Conservation (phyloP, 352 stramenopile species). For the Pythium diclinum region DNA sequence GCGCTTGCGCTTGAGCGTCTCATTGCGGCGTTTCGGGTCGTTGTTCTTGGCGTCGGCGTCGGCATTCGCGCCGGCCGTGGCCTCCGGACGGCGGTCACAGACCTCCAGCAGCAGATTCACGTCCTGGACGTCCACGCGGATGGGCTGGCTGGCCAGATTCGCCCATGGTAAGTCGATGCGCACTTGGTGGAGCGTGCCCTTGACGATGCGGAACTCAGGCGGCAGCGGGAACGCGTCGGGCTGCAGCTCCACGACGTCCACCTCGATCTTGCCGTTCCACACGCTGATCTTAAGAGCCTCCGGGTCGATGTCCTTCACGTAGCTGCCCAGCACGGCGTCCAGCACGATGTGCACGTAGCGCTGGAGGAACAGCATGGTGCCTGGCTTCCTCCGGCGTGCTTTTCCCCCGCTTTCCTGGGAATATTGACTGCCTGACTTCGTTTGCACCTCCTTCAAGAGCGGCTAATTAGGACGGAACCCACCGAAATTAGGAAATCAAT, state of each 20-base stretch:
- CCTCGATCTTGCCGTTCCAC: conserved; percentile 83
- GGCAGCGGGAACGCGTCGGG: conserved; percentile 67
- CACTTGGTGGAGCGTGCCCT: conserved; percentile 71
- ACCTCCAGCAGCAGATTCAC: conserved; percentile 70
- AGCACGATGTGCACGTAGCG: conserved; percentile 83
- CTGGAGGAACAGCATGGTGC: conserved; percentile 65
- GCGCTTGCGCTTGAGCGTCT: conserved; percentile 68
- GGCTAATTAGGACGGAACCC: not conserved
- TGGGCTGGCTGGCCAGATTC: conserved; percentile 68
- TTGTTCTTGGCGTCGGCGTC: conserved; percentile 2
- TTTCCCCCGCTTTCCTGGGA: not conserved
- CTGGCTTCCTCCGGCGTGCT: not conserved
- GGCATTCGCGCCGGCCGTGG: not conserved
- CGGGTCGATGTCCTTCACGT: conserved; percentile 88
- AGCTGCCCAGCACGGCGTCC: conserved; percentile 77
- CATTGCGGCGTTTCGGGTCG: conserved; percentile 25
- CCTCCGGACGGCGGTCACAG: conserved; percentile 24
- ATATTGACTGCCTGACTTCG: conserved; percentile 14
- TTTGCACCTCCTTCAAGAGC: not conserved
- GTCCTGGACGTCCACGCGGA: conserved; percentile 75
- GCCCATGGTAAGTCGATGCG: conserved; percentile 75
- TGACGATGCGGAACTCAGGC: conserved; percentile 64
- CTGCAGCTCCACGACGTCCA: conserved; percentile 77
- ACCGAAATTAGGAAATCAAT: not conserved
- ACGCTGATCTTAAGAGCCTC: conserved; percentile 81